These are phyloP conservation scores for Phellopilus nigrolimitatus DNA, from an alignment of 1,284 basidiomycete genomes.

Conservation along the genomic window DNA sequence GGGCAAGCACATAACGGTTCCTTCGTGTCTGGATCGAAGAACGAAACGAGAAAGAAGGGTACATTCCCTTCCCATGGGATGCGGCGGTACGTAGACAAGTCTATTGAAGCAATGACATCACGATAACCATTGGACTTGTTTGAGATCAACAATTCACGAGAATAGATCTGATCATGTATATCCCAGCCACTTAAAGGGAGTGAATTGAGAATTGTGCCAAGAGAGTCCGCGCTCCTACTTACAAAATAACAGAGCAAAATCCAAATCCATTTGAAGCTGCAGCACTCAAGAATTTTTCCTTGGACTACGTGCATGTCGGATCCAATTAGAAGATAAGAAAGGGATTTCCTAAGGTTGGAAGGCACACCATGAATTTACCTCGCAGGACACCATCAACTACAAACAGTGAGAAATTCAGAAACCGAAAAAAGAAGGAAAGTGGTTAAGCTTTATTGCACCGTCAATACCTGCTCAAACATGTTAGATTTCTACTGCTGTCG, in stretches of 20 bases:
- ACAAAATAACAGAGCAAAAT: conserved; percentile 91
- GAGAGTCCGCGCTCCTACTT: conserved; percentile 26
- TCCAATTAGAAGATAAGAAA: not conserved
- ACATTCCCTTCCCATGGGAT: conserved; percentile 92
- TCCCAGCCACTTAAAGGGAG: conserved; percentile 68
- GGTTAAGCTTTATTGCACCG: conserved; percentile 19
- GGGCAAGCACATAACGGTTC: conserved; percentile 81
- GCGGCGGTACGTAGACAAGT: conserved; percentile 79
- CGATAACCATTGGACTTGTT: conserved; percentile 90
- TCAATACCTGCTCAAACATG: conserved; percentile 28
- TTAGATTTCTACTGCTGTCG: not conserved
- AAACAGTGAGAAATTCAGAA: not conserved
- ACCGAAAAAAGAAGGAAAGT: not conserved
- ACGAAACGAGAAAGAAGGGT: conserved; percentile 90
- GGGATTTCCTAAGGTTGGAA: conserved; percentile 1
- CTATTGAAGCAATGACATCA: conserved; percentile 81
- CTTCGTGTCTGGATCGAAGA: conserved; percentile 79
- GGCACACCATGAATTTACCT: conserved; percentile 84
- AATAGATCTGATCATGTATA: conserved; percentile 81
- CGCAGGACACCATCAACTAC: conserved; percentile 89
- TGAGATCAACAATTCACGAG: conserved; percentile 82
- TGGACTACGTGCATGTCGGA: conserved; percentile 50
- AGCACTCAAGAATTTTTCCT: conserved; percentile 86
- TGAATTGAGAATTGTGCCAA: conserved; percentile 9
- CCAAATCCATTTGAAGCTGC: conserved; percentile 83